Evolutionary conservation across 2,329 filamentous ascomycete species (phyloP).

Genomic region (Aschersonia sp.): DNA sequence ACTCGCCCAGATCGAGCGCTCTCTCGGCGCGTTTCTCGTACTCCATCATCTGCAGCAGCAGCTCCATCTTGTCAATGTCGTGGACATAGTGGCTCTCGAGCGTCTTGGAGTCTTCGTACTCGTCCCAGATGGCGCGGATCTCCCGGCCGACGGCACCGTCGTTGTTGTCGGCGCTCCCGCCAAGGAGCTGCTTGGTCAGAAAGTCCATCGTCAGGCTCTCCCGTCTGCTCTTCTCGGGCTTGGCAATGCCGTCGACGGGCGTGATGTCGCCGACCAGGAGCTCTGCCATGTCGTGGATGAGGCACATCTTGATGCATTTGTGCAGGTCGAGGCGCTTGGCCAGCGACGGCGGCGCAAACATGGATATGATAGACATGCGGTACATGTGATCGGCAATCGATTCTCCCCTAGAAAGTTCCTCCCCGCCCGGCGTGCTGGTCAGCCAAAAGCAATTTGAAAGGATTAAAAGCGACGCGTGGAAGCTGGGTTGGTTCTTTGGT

Average conservation of each 20-base stretch:
- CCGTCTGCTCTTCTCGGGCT: slow-evolving; percentile 76
- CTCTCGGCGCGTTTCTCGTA: slow-evolving; percentile 65
- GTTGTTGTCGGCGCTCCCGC: slow-evolving; percentile 34
- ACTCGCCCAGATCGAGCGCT: slow-evolving; percentile 68
- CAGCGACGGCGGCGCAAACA: slow-evolving; percentile 72
- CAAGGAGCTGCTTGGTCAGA: slow-evolving; percentile 58
- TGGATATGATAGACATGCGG: slow-evolving; percentile 92
- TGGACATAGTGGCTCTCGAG: slow-evolving; percentile 82
- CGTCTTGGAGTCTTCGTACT: slow-evolving; percentile 83
- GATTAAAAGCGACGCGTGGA: too few species aligned
- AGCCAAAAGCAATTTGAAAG: too few species aligned
- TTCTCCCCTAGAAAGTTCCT: slow-evolving; percentile 43
- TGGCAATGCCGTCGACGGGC: slow-evolving; percentile 72
- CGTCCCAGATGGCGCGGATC: slow-evolving; percentile 74
- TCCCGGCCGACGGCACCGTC: slow-evolving; percentile 55
- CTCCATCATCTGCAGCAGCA: slow-evolving; percentile 89
- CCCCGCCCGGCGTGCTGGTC: too few species aligned
- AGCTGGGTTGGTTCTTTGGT: neutral
- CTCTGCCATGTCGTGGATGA: slow-evolving; percentile 97
- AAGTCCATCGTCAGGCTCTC: slow-evolving; percentile 89
- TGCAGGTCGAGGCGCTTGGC: slow-evolving; percentile 57
- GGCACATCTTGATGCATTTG: slow-evolving; percentile 86
- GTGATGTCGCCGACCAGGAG: slow-evolving; percentile 92
- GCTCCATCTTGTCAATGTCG: slow-evolving; percentile 93
- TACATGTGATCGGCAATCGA: slow-evolving; percentile 99